Evolutionary conservation across 2,329 filamentous ascomycete genomes (phyloP), one percentile per base, ranked within the genome.

Genomic region (Penicillium freii): DNA sequence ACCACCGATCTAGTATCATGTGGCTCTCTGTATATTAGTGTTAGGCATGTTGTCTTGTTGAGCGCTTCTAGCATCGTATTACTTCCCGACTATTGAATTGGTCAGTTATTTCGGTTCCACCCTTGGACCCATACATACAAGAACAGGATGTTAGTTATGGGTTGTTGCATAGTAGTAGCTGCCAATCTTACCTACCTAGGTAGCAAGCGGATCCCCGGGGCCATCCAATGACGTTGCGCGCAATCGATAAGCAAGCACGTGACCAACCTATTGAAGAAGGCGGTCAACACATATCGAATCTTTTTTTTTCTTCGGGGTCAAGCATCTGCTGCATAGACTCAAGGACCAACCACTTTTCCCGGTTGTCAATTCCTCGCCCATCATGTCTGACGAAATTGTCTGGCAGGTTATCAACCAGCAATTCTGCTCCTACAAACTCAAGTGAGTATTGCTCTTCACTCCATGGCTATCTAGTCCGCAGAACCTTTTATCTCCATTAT

Each of bases 361-460:
- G 50, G 50, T 52, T 52, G 45, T 45, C 50, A 61, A 34, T 64
- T 59, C 29, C 49, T 65, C 23, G 51, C 63, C 62, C 51, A 67
- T 63, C 61, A 62, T 90, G 57, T 95, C 91, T 62, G 93, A 97
- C 81, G 93, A 97, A 78, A 95, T 97, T 64, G 88, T 97, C 63
- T 99, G 94, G 94, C 87, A 92, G 75, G 90, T 97, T 57, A 96
- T 97, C 66, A 95, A 96, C 77, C 90, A 94, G 77, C 90, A 93
- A 73, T 95, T 94, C 75, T 97, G 94, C 80, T 88, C 89, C 51
- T 97, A 92, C 82, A 97, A 97, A 74, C 82, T 97, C 66, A 96
- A 96, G 86, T 91, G 78, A 67, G 84, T 75, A 36, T 36, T 27
- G 2, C 27, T 52, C 19, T 42, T 13, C 36, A 34, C 5, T 51